These are phyloP conservation scores for Gonium pectorale DNA, from an alignment of 139 green algal species.

Conservation along the genomic window DNA sequence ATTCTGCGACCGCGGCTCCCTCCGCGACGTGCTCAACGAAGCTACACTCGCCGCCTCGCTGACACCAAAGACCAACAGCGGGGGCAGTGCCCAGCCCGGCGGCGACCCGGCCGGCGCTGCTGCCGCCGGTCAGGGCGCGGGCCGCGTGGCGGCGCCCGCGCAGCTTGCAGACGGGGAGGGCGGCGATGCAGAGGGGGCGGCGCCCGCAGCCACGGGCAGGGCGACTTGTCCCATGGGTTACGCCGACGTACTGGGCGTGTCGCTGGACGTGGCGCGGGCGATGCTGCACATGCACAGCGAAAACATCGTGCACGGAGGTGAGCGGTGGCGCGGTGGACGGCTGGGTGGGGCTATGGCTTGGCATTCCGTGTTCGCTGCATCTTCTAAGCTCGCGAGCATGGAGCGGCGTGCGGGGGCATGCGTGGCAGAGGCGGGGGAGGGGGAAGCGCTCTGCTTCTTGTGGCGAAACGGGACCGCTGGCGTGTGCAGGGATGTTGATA, in stretches of 20 bases:
- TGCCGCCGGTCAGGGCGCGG: background rate
- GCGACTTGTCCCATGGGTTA: constrained; percentile 27
- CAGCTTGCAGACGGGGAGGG: background rate
- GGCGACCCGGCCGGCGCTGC: background rate
- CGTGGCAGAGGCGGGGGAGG: no score
- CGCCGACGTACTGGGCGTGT: constrained; percentile 40
- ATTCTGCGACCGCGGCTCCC: constrained; percentile 60
- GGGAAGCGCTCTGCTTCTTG: no score
- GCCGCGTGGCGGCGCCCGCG: background rate
- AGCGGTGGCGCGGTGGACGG: background rate
- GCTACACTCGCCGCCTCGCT: background rate
- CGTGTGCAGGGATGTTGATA: no score
- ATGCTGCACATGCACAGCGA: constrained; percentile 65
- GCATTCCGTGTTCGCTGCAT: no score
- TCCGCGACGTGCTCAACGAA: constrained; percentile 37
- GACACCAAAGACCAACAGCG: background rate
- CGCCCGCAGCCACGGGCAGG: background rate
- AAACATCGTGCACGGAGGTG: constrained; percentile 59
- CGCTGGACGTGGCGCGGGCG: constrained; percentile 56
- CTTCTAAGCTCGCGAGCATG: no score
- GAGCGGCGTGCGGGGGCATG: no score
- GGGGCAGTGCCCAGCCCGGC: background rate
- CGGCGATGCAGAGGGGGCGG: background rate
- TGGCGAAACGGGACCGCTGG: no score
- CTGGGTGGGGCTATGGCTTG: no score